These are phyloP conservation scores for Orychophragmus violaceus DNA, from an alignment of 345 rosid species.

Conservation along the genomic window DNA sequence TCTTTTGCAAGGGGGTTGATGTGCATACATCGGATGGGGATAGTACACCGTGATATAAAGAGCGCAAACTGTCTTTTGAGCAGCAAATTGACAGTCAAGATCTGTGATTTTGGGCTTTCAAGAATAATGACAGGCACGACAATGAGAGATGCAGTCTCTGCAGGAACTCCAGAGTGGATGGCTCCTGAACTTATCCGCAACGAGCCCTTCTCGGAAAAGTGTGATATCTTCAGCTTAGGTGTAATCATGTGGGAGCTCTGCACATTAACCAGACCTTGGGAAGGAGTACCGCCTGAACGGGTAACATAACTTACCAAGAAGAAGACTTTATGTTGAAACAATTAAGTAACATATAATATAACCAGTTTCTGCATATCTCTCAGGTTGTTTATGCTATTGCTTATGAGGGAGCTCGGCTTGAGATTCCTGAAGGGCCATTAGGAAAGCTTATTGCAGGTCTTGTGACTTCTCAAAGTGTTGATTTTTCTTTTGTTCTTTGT, in stretches of 20 bases:
- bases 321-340: neutral
- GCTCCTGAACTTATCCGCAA: conserved; percentile 95
- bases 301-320: conserved; percentile 34
- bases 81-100: conserved; percentile 81
- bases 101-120: conserved; percentile 97
- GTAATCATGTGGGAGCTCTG: conserved; percentile 99
- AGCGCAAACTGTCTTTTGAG: conserved; percentile 88
- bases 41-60: conserved; percentile 85
- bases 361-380: neutral
- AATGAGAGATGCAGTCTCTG: conserved; percentile 75
- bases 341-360: neutral
- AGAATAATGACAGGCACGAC: conserved; percentile 66
- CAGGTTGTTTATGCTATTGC: conserved; percentile 94
- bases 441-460: conserved; percentile 87
- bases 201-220: conserved; percentile 89
- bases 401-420: conserved; percentile 78
- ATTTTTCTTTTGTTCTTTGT: neutral
- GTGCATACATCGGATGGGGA: conserved; percentile 98
- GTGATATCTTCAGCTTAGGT: conserved; percentile 97
- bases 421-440: conserved; percentile 82
- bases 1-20: conserved; percentile 72
- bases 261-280: conserved; percentile 92
- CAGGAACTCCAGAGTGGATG: conserved; percentile 99
- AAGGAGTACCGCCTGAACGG: conserved; percentile 88
- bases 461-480: neutral